phyloP scores from a whole-genome alignment of 78 protist species.

The Dictyostelium purpureum region DNA sequence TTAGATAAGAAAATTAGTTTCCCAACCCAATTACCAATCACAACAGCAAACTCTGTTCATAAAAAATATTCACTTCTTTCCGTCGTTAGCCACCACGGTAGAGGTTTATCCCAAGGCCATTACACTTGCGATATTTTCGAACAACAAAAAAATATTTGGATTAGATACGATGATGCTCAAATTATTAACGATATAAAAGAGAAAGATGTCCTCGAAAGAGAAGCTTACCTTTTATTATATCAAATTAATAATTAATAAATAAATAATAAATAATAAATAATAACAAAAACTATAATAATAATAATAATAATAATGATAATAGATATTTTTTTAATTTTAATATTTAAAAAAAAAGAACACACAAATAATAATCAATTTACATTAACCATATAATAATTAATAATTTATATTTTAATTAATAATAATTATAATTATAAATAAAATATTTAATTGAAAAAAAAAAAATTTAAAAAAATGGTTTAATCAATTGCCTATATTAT shows the following conservation, averaged over 20 bases:
- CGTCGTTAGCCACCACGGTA: slow-evolving; percentile 64
- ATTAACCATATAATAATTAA: too few relatives aligned
- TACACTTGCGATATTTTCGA: slow-evolving; percentile 67
- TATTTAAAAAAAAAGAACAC: too few relatives aligned
- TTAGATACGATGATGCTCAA: slow-evolving; percentile 45
- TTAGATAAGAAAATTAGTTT: slow-evolving; percentile 49
- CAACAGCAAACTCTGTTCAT: not conserved
- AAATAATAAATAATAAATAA: not conserved
- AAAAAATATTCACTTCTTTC: slow-evolving; percentile 12
- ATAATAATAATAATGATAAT: not conserved
- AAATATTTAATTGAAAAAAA: too few relatives aligned
- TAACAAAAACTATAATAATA: not conserved
- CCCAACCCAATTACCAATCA: slow-evolving; percentile 39
- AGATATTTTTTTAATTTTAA: too few relatives aligned
- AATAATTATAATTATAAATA: too few relatives aligned
- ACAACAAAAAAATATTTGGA: slow-evolving; percentile 25
- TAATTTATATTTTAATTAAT: too few relatives aligned
- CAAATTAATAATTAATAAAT: slow-evolving; percentile 18
- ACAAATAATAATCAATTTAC: too few relatives aligned
- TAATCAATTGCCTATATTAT: too few relatives aligned
- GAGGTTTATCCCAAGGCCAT: slow-evolving; percentile 72
- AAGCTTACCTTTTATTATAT: slow-evolving; percentile 68
- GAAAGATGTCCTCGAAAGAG: slow-evolving; percentile 49
- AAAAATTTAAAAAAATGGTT: too few relatives aligned
- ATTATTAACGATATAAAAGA: slow-evolving; percentile 47